Percentiles rank a stretch among this genome's conserved stretches.
Conservation (phyloP, 768 basidiomycete genomes). For the Pleurotus pulmonarius region DNA sequence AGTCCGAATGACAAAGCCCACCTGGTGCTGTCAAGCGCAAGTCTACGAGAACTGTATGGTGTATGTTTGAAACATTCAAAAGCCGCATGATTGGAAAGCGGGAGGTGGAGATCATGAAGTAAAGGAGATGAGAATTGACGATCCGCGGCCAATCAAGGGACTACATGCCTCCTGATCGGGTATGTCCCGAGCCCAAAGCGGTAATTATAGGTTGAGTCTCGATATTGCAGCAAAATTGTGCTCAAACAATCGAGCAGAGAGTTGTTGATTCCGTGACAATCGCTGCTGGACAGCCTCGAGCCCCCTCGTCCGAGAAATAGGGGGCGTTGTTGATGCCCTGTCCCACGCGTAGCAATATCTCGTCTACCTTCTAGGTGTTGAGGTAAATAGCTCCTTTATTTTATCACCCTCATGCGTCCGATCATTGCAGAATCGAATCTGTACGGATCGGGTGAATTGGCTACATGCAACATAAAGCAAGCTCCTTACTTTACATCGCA, state of each 20-base stretch:
- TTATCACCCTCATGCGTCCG: conserved; percentile 3
- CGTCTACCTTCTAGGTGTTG: not conserved
- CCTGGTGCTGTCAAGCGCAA: too few relatives aligned
- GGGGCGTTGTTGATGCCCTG: not conserved
- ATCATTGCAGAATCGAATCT: conserved; percentile 7
- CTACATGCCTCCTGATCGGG: not conserved
- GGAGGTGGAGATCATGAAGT: conserved; percentile 7
- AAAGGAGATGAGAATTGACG: conserved; percentile 9
- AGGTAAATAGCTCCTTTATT: conserved; percentile 9
- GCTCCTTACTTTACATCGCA: conserved; percentile 8
- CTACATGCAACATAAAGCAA: conserved; percentile 2
- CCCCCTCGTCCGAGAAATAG: not conserved
- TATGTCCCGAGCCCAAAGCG: conserved; percentile 4
- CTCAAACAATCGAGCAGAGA: not conserved
- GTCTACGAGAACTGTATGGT: too few relatives aligned
- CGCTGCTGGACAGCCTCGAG: conserved; percentile 1
- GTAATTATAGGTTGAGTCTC: conserved; percentile 1
- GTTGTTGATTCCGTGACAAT: not conserved
- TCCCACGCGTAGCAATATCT: not conserved
- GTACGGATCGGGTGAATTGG: conserved; percentile 5
- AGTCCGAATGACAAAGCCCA: too few relatives aligned
- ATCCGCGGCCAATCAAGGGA: conserved; percentile 4
- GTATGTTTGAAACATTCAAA: not conserved
- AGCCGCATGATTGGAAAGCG: not conserved
- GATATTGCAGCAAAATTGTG: not conserved